Base-by-base conservation (phyloP, 2,329 filamentous ascomycete species). In the Exophiala spinifera region DNA sequence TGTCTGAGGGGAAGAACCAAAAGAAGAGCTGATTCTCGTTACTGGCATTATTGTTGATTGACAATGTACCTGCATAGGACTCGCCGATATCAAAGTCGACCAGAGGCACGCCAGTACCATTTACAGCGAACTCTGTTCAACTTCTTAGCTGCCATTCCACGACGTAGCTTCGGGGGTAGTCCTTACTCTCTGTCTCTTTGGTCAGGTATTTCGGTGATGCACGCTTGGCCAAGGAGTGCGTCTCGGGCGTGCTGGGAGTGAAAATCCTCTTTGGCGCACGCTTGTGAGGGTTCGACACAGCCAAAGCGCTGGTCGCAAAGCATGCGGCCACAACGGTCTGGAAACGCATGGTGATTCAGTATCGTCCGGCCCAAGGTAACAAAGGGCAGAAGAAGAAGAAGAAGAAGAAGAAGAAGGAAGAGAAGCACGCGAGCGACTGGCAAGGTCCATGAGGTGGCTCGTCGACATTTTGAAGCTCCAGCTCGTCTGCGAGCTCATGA, bases 71-170 rank as follows among this genome's bases (percentile, higher is more conserved):
- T 1, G 74, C 74, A 57, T 76, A 77, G 46, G 74, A 72, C 63
- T 76, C 74, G 19, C 79, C 79, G 49, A 88, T 72, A 57, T 90
- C 86, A 57, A 88, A 91, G 21, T 78, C 66, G 0, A 90, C 83
- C 15, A 88, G 84, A 0, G 87, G 87, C 45, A 90, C 80, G 1
- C 69, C 74, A 2, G 75, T 78, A 2, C 86, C 83, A 61, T 89
- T 80, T 37, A 88, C 82, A 19, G 76, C 79, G 57, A 84, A 88
- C 60, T 78, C 82, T 85, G 57, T 23, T 3, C 28, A 5, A 19
- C 17, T 37, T 47, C 57, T 42, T 31, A 31, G 28, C 28, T 31
- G 11, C 6, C 28, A 11, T 25, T 3, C 11, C 28, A 31, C 28
- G 10, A 3, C 28, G 28, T 31, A 10, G 3, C 4, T 31, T 31